Evolutionary conservation across 805 yeast genomes (phyloP).

Genomic region (Yarrowia sp.): DNA sequence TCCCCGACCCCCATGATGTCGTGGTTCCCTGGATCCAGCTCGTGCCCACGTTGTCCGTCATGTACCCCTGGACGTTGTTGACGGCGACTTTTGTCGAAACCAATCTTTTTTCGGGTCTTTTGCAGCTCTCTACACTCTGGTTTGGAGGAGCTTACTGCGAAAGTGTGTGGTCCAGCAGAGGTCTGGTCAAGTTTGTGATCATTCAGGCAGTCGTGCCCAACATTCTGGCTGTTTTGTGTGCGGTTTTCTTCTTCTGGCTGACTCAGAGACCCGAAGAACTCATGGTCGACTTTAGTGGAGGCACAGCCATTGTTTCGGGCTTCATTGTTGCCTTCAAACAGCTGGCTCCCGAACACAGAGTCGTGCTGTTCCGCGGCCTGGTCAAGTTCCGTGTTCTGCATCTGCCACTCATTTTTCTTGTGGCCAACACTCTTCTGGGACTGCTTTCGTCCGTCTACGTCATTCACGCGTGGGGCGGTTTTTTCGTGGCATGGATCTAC

Average conservation of each 20-base stretch:
- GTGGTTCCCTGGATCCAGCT: constrained; percentile 49
- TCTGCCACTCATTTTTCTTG: constrained; percentile 42
- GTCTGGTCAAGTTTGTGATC: constrained; percentile 48
- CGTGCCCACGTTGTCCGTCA: constrained; percentile 44
- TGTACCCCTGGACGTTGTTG: constrained; percentile 51
- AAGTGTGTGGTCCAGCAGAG: constrained; percentile 58
- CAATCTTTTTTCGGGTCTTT: constrained; percentile 41
- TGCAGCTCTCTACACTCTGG: constrained; percentile 42
- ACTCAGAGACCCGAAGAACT: constrained; percentile 29
- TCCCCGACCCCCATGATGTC: neutral
- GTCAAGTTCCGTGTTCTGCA: constrained; percentile 45
- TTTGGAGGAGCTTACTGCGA: constrained; percentile 65
- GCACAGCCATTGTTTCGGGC: constrained; percentile 54
- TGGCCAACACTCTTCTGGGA: constrained; percentile 34
- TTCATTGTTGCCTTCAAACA: constrained; percentile 64
- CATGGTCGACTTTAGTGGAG: constrained; percentile 43
- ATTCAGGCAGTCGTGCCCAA: constrained; percentile 43
- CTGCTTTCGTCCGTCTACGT: constrained; percentile 33
- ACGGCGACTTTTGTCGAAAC: constrained; percentile 50
- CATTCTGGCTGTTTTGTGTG: constrained; percentile 35
- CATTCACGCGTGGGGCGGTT: constrained; percentile 42
- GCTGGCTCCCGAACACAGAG: constrained; percentile 58
- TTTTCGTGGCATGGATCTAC: constrained; percentile 69
- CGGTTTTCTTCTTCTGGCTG: constrained; percentile 26
- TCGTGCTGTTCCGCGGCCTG: constrained; percentile 47